Evolutionary conservation across 108 stramenopile species (phyloP).

Genomic region (Conticribra weissflogii): DNA sequence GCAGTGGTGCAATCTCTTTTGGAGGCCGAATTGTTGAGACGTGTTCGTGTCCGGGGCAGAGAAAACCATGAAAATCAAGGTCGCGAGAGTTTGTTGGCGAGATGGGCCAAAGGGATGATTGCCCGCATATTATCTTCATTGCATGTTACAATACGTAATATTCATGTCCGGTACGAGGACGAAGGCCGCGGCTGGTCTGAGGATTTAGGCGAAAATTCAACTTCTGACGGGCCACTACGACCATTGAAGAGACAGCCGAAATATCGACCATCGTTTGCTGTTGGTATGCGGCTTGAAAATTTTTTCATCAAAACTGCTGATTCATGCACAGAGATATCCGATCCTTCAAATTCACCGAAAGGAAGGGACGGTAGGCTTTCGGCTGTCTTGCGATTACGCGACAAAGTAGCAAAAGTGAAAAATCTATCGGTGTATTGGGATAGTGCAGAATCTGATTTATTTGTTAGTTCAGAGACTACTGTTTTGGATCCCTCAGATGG

Average conservation of each 20-base stretch:
- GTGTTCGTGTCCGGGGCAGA: slow-evolving; percentile 13
- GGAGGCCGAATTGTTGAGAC: slow-evolving; percentile 28
- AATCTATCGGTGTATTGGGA: slow-evolving; percentile 78
- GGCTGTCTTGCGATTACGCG: slow-evolving; percentile 3
- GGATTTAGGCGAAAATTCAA: too few species aligned
- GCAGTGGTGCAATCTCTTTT: slow-evolving; percentile 28
- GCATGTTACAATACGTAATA: slow-evolving; percentile 65
- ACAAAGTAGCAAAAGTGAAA: slow-evolving; percentile 57
- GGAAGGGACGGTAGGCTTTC: slow-evolving; percentile 6
- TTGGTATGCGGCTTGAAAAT: slow-evolving; percentile 65
- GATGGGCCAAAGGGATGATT: slow-evolving; percentile 26
- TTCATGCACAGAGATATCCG: slow-evolving; percentile 1
- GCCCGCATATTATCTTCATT: slow-evolving; percentile 57
- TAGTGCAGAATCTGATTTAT: slow-evolving; percentile 19
- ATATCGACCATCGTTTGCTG: slow-evolving; percentile 62
- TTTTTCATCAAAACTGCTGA: slow-evolving; percentile 55
- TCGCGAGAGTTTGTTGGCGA: background rate
- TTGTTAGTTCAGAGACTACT: slow-evolving; percentile 19
- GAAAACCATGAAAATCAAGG: slow-evolving; percentile 23
- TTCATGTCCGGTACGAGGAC: slow-evolving; percentile 83
- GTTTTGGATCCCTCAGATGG: too few species aligned
- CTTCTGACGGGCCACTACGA: too few species aligned
- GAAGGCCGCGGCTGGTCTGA: slow-evolving; percentile 70
- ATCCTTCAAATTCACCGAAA: slow-evolving; percentile 1
- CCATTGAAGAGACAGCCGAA: slow-evolving; percentile 3